Evolutionary conservation across 2,329 filamentous ascomycete genomes (phyloP), one percentile per base, ranked within the genome.

Genomic region (Decorospora gaudefroyi): DNA sequence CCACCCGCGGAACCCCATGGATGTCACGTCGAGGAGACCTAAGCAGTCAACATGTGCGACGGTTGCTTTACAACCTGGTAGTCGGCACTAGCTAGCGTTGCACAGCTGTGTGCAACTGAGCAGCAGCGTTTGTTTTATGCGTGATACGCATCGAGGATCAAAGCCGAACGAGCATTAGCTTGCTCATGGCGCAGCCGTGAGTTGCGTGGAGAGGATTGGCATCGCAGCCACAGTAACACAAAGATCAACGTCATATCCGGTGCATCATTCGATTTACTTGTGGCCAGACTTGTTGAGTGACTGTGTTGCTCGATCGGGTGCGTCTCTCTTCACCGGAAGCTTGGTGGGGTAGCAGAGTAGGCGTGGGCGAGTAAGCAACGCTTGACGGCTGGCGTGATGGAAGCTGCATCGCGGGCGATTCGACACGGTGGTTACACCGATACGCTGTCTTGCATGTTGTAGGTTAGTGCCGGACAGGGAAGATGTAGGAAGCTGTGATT

Each of bases 401-500:
- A 39, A 49, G 49, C 46, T 42, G 41, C 29, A 39, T 52, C 46
- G 46, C 53, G 51, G 52, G 45, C 36, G 47, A 57, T 55, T 56
- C 49, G 55, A 43, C 42, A 46, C 26, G 56, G 53, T 19, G 55
- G 61, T 67, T 65, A 61, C 61, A 65, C 62, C 33, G 55, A 57
- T 58, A 68, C 64, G 55, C 60, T 68, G 66, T 61, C 59, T 61
- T 37, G 49, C 59, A 65, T 66, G 61, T 61, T 51, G 47, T 41
- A 46, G 39, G 48, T 31, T 45, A 52, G 48, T 45, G 41, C 16
- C 38, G 17, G 48, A 46, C 49, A 54, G 47, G 41, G 42, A 38
- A 31, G 44, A 52, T 59, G 46, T 64, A 49, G 56, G 54, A 52
- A 50, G 38, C 13, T 36, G 51, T 55, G 55, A 58, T 62, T 59